Evolutionary conservation across 768 basidiomycete genomes (phyloP), one percentile per base, ranked within the genome.

Genomic region (Leccinum imitatum): DNA sequence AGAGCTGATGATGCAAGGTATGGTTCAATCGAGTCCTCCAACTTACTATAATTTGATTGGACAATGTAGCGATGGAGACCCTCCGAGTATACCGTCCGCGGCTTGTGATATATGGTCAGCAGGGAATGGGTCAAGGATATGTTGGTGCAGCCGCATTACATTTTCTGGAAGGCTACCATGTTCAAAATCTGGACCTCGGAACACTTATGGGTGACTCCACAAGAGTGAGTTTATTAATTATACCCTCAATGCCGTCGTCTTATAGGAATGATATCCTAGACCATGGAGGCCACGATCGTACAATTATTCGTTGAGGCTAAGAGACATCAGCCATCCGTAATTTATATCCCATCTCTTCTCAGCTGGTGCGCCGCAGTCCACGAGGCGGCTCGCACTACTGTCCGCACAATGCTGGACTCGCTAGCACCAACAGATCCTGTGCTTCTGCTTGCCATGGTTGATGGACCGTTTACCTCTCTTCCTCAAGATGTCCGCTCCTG

Each of bases 221-320:
- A 1, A 77, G 95, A 70, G 95, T 96, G 60, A 70, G 91, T 78
- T 8, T 14, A 50, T 41, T 9, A 41, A 30, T 15, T 35, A 53
- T 33, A 19, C 50, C 6, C 1, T 19, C 41, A 6, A 17, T 17
- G 19, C 10, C 1, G 17, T 51, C 41, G n/a, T 60, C 58, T 65
- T 37, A 53, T 58, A 52, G 46, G 10, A 44, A 9, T 56, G 37
- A 14, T 50, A 30, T 37, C 30, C 6, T 57, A 96, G 94, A 93
- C 93, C 1, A 75, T 86, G 5, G 97, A 99, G 75, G 92, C 97
- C 1, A 89, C 92, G 2, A 87, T 98, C 56, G 93, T 98, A 4
- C 95, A 98, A 66, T 80, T 97, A 17, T 98, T 99, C 69, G 83
- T 95, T 21, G 97, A 99, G 73, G 97, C 96, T 1, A 98, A 98